A percentile compares a stretch with the other conserved stretches of the same genome.
Evolutionary conservation across 2,329 filamentous ascomycete genomes (phyloP).

Genomic region (Dactylellina parvicollis): DNA sequence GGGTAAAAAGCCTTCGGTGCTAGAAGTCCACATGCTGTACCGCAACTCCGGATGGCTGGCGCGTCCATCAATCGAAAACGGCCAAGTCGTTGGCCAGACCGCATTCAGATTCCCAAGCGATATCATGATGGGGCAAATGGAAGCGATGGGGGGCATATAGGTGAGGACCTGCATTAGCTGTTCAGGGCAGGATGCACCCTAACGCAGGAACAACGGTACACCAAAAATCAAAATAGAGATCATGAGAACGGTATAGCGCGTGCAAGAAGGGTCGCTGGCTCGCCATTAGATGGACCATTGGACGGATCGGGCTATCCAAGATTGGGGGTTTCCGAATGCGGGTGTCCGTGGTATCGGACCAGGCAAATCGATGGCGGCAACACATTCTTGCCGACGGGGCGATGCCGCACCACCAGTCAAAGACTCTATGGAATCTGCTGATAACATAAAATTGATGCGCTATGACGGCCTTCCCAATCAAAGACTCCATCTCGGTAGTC

Average conservation of each 20-base stretch:
- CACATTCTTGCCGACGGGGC: conserved; percentile 25
- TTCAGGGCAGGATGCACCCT: conserved; percentile 15
- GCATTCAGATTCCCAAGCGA: conserved; percentile 13
- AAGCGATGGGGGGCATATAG: conserved; percentile 12
- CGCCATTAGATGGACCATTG: not conserved
- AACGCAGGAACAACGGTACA: conserved; percentile 37
- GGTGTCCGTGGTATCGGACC: not conserved
- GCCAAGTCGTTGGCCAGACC: conserved; percentile 21
- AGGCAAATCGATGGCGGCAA: conserved; percentile 12
- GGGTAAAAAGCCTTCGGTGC: conserved; percentile 1
- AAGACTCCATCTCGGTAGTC: too few species aligned
- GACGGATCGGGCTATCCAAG: conserved; percentile 1
- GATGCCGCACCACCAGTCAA: too few species aligned
- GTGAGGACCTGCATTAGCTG: conserved; percentile 22
- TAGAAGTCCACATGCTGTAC: not conserved
- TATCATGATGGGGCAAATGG: conserved; percentile 2
- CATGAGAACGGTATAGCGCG: conserved; percentile 12
- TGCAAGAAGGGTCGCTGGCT: not conserved
- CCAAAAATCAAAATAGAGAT: not conserved
- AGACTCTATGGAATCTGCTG: too few species aligned
- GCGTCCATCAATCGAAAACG: conserved; percentile 26
- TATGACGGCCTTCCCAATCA: too few species aligned
- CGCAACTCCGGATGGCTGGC: conserved; percentile 4
- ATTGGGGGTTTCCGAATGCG: conserved; percentile 30
- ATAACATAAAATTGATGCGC: too few species aligned